Conservation (phyloP, 495 filamentous ascomycete genomes). For the Penicillium canescens region DNA sequence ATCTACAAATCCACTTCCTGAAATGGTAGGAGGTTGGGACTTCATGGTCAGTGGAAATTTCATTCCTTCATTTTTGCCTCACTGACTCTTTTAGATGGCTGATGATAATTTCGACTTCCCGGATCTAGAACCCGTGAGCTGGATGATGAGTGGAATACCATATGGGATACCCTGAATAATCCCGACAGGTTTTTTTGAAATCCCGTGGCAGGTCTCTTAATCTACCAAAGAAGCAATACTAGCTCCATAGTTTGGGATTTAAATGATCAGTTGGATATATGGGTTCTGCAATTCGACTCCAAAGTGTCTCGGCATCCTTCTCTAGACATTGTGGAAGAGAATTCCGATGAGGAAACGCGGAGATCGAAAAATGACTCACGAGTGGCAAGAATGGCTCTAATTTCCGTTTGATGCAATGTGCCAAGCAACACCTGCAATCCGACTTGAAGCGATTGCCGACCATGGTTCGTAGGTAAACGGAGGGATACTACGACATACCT, state of each 20-base stretch:
- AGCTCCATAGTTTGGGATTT: too few species aligned
- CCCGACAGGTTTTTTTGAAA: too few species aligned
- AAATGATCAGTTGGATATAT: too few species aligned
- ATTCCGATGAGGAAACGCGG: conserved; percentile 5
- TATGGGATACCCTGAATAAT: neutral
- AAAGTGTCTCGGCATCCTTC: too few species aligned
- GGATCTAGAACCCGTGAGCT: conserved; percentile 11
- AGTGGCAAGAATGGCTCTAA: neutral
- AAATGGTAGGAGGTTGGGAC: conserved; percentile 21
- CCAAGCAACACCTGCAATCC: too few species aligned
- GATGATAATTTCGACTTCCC: conserved; percentile 10
- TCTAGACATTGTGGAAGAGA: neutral
- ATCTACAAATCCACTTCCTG: neutral
- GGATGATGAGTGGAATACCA: conserved; percentile 6
- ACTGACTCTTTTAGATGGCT: conserved; percentile 5
- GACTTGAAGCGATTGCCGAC: neutral
- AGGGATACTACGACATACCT: neutral
- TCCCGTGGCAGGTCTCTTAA: neutral
- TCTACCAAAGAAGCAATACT: neutral
- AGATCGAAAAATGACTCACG: neutral
- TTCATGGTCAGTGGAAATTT: conserved; percentile 18
- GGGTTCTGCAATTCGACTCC: too few species aligned
- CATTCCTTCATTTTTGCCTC: neutral
- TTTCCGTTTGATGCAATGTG: neutral
- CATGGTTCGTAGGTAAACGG: neutral